A percentile compares a stretch with the other conserved stretches of the same genome.
These are phyloP conservation scores for Metschnikowia gelsemii DNA, from an alignment of 805 yeast species.

Conservation along the genomic window DNA sequence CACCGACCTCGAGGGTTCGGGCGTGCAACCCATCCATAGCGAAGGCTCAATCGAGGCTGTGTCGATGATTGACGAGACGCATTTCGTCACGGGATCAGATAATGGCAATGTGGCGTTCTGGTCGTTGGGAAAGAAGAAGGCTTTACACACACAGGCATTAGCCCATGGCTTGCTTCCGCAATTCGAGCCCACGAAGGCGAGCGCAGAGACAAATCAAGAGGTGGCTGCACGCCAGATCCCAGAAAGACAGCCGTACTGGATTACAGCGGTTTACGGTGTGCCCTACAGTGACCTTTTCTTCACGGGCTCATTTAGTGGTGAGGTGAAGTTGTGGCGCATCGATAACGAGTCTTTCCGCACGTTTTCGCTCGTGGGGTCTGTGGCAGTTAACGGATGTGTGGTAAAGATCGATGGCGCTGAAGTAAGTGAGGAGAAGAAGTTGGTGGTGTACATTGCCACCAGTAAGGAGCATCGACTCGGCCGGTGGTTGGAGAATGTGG, in stretches of 20 bases:
- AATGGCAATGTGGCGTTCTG: conserved; percentile 89
- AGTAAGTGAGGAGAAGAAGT: conserved; percentile 46
- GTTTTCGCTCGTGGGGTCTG: conserved; percentile 55
- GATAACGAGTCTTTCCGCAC: conserved; percentile 56
- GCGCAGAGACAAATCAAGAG: conserved; percentile 58
- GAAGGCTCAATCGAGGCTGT: conserved; percentile 93
- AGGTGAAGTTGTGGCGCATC: conserved; percentile 74
- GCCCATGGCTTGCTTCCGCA: conserved; percentile 73
- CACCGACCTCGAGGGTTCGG: conserved; percentile 20
- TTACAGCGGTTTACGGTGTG: conserved; percentile 75
- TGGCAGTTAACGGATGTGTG: conserved; percentile 68
- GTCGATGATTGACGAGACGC: conserved; percentile 86
- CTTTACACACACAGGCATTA: conserved; percentile 61
- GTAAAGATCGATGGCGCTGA: conserved; percentile 61
- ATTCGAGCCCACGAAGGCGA: conserved; percentile 39
- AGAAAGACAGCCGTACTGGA: conserved; percentile 75
- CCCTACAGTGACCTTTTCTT: conserved; percentile 84
- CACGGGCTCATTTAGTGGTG: conserved; percentile 87
- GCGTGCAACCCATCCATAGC: conserved; percentile 42
- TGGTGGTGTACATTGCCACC: conserved; percentile 57
- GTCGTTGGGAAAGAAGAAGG: conserved; percentile 89
- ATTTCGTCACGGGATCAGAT: conserved; percentile 93
- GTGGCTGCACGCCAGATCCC: conserved; percentile 55
- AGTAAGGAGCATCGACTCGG: conserved; percentile 88
- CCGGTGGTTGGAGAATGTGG: conserved; percentile 69